phyloP scores from a whole-genome alignment of 2,329 filamentous ascomycete species.

The Chrysoporthe deuterocubensis region DNA sequence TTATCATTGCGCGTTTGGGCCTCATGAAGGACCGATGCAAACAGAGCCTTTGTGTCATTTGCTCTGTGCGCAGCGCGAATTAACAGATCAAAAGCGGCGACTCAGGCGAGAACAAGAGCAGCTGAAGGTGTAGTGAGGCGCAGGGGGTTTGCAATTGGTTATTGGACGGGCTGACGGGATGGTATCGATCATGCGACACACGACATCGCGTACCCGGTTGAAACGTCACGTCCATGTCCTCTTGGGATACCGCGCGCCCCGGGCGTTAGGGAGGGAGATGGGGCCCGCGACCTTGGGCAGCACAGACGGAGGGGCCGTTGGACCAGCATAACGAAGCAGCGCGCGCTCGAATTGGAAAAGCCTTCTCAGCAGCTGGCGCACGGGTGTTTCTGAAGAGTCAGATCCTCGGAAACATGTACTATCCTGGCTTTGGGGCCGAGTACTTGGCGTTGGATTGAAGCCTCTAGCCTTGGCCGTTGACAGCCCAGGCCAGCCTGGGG shows the following conservation, averaged over 20 bases:
- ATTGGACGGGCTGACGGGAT: background rate
- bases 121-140: background rate
- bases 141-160: background rate
- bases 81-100: background rate
- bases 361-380: background rate
- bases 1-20: background rate
- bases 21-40: background rate
- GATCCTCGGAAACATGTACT: constrained; percentile 5
- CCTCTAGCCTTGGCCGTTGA: background rate
- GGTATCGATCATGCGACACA: constrained; percentile 5
- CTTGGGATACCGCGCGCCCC: constrained; percentile 8
- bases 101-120: background rate
- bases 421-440: background rate
- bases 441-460: background rate
- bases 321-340: no score
- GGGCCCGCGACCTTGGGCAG: background rate
- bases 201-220: background rate
- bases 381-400: constrained; percentile 4
- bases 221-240: constrained; percentile 1
- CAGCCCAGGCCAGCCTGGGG: background rate
- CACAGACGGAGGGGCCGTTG: background rate
- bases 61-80: background rate
- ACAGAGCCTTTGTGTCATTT: background rate
- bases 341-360: background rate
- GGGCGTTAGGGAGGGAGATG: background rate